phyloP scores from a whole-genome alignment of 1,284 basidiomycete species.

The Mrakiaceae sp. region DNA sequence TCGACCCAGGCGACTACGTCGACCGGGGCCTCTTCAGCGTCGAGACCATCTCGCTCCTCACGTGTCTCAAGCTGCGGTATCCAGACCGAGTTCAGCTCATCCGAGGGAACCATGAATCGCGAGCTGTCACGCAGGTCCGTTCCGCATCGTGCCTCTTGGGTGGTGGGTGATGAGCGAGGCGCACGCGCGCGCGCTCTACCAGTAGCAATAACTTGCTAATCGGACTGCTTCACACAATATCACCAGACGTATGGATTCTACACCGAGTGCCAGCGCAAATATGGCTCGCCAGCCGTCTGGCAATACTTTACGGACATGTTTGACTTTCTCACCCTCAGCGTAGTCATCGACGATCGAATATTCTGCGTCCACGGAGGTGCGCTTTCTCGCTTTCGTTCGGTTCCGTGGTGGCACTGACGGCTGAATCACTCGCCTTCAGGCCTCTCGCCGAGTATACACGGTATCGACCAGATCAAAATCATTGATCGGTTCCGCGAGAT shows the following conservation, averaged over 20 bases:
- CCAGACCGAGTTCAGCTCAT: constrained; percentile 96
- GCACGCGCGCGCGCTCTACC: too few species aligned
- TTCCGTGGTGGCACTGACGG: neutral
- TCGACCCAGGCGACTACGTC: constrained; percentile 77
- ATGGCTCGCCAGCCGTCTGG: constrained; percentile 93
- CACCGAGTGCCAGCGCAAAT: constrained; percentile 95
- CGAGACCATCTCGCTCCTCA: constrained; percentile 93
- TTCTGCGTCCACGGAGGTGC: constrained; percentile 96
- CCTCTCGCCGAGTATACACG: constrained; percentile 93
- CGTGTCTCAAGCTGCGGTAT: constrained; percentile 92
- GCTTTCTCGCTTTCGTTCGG: constrained; percentile 10
- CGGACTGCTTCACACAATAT: neutral
- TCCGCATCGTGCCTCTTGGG: neutral
- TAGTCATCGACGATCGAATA: constrained; percentile 97
- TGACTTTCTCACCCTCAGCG: constrained; percentile 92
- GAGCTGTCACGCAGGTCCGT: constrained; percentile 90
- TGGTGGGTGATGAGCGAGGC: too few species aligned
- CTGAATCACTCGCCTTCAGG: constrained; percentile 40
- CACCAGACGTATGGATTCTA: constrained; percentile 96
- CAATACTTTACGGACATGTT: constrained; percentile 99
- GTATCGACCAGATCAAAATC: constrained; percentile 98
- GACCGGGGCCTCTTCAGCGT: constrained; percentile 96
- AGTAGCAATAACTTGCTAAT: neutral
- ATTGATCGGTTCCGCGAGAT: constrained; percentile 99
- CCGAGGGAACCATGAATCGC: constrained; percentile 93